A percentile compares a stretch with the other conserved stretches of the same genome.
These are phyloP conservation scores for Ustilago vetiveriae DNA, from an alignment of 1,284 basidiomycete species.

Conservation along the genomic window DNA sequence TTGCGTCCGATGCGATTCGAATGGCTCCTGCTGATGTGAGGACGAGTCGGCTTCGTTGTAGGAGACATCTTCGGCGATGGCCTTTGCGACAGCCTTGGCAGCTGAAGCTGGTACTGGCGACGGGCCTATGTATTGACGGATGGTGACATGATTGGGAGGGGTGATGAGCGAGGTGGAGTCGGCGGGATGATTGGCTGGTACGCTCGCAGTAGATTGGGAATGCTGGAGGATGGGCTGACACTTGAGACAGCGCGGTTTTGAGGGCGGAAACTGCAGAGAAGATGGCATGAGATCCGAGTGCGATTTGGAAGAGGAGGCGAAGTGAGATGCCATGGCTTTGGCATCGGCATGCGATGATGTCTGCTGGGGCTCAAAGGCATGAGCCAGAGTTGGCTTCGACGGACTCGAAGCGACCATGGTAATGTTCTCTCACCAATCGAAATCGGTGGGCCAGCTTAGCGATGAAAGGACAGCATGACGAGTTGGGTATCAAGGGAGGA, in stretches of 20 bases:
- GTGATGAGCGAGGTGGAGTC: conserved; percentile 18
- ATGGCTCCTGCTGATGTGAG: too few species aligned
- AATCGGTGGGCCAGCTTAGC: background rate
- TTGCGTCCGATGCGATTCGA: background rate
- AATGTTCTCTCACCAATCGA: background rate
- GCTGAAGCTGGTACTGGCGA: conserved; percentile 29
- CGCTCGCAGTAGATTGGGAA: conserved; percentile 17
- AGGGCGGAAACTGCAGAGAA: conserved; percentile 20
- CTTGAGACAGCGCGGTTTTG: conserved; percentile 21
- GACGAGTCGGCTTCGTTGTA: background rate
- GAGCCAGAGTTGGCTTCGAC: background rate
- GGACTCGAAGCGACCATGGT: conserved; percentile 10
- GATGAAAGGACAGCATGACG: background rate
- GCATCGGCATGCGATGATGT: background rate
- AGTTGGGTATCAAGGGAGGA: too few species aligned
- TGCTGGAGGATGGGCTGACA: conserved; percentile 30
- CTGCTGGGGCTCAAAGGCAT: conserved; percentile 12
- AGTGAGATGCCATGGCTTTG: conserved; percentile 1
- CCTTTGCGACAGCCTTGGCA: conserved; percentile 35
- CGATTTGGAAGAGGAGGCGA: conserved; percentile 2
- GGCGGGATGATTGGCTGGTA: conserved; percentile 8
- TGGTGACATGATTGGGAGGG: conserved; percentile 18
- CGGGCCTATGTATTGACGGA: conserved; percentile 49
- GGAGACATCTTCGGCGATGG: conserved; percentile 36
- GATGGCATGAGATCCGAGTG: background rate